A percentile compares a stretch with the other conserved stretches of the same genome.
Conservation (phyloP, 2,329 filamentous ascomycete genomes). For the Metarhizium sp. region DNA sequence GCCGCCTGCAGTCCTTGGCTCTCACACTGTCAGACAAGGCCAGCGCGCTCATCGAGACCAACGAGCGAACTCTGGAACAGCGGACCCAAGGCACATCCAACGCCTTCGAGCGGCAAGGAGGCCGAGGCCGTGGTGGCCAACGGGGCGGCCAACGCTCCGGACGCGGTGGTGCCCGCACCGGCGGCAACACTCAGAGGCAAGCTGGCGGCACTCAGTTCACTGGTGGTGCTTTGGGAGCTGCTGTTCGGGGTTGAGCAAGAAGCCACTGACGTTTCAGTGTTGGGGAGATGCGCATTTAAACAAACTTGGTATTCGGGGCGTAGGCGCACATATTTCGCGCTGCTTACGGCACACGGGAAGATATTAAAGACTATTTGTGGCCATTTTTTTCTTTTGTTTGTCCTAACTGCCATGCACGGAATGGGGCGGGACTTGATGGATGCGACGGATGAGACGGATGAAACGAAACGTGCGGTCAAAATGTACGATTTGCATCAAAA, state of each 20-base stretch:
- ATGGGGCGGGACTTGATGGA: not conserved
- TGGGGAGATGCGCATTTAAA: constrained; percentile 1
- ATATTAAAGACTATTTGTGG: not conserved
- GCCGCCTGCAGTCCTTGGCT: constrained; percentile 87
- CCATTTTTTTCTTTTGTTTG: not conserved
- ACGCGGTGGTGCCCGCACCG: constrained; percentile 48
- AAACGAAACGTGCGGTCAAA: not conserved
- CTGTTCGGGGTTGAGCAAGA: constrained; percentile 44
- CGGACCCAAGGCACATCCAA: constrained; percentile 92
- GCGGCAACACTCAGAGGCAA: constrained; percentile 53
- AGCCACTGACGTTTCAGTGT: not conserved
- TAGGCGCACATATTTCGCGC: constrained; percentile 3
- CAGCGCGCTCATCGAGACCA: constrained; percentile 88
- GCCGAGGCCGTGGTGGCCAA: constrained; percentile 59
- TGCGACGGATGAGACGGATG: not conserved
- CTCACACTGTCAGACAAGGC: constrained; percentile 95
- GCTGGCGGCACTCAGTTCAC: constrained; percentile 72
- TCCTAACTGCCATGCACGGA: constrained; percentile 1
- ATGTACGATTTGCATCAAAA: constrained; percentile 1
- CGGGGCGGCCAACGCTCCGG: constrained; percentile 54
- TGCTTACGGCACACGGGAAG: not conserved
- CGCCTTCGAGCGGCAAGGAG: constrained; percentile 88
- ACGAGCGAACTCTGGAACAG: constrained; percentile 95
- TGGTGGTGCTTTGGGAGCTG: constrained; percentile 66
- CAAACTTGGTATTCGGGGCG: constrained; percentile 2